Conservation (phyloP, 2,329 filamentous ascomycete genomes). For the Raffaelea albimanens region DNA sequence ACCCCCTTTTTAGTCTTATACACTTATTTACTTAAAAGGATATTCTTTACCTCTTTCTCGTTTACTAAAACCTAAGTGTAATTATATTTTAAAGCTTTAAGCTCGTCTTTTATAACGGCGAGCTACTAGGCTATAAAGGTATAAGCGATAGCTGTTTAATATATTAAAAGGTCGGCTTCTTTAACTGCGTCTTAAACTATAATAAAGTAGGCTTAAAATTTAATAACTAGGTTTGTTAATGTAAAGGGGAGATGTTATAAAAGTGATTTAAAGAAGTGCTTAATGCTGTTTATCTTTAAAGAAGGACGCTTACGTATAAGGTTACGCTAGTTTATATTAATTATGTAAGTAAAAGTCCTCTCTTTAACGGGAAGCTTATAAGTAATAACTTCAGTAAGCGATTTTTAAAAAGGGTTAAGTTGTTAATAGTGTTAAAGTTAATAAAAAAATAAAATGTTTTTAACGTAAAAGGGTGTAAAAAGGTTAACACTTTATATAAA, state of each 20-base stretch:
- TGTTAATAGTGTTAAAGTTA: neutral
- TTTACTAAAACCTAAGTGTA: neutral
- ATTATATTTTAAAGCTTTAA: neutral
- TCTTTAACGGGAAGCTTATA: neutral
- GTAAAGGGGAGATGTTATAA: too few relatives aligned
- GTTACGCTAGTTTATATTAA: neutral
- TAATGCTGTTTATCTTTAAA: too few relatives aligned
- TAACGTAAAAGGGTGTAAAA: neutral
- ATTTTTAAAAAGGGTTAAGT: neutral
- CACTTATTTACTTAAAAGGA: neutral
- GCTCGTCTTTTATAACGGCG: neutral
- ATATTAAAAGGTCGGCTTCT: too few relatives aligned
- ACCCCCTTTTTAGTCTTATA: neutral
- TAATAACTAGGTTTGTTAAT: neutral
- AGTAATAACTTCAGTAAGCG: neutral
- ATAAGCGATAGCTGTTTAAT: neutral
- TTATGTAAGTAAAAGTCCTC: neutral
- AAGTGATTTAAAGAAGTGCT: too few relatives aligned
- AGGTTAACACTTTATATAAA: neutral
- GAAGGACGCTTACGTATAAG: too few relatives aligned
- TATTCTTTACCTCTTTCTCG: neutral
- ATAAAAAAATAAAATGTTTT: neutral
- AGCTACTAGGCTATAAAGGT: neutral
- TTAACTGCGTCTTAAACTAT: neutral
- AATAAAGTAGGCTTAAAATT: neutral